Percentiles rank a stretch among this genome's conserved stretches.
Evolutionary conservation across 345 rosid species (phyloP).

Genomic region (Salix suchowensis): DNA sequence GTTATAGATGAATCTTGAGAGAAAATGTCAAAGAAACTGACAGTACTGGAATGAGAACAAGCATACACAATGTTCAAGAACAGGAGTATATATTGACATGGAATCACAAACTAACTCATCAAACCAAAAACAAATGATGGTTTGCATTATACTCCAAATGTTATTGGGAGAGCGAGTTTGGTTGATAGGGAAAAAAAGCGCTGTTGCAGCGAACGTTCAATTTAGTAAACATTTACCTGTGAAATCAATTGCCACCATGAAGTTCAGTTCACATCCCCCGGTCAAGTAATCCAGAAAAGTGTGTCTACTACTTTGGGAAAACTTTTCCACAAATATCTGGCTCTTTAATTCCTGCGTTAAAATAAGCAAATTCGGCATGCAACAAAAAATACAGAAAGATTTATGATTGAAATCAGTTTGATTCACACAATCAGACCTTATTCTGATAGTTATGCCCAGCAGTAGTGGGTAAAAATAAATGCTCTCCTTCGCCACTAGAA

Average conservation of each 20-base stretch:
- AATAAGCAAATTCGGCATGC: neutral
- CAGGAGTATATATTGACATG: neutral
- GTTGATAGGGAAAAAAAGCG: neutral
- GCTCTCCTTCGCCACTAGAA: constrained; percentile 45
- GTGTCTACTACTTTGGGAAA: constrained; percentile 56
- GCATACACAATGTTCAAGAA: neutral
- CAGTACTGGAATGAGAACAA: neutral
- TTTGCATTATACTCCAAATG: neutral
- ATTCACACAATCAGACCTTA: constrained; percentile 39
- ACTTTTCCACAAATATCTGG: constrained; percentile 65
- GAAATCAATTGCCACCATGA: constrained; percentile 96
- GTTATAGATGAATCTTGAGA: neutral
- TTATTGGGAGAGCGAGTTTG: neutral
- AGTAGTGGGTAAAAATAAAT: constrained; percentile 48
- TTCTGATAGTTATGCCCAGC: constrained; percentile 55
- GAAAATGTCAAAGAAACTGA: neutral
- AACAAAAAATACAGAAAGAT: neutral
- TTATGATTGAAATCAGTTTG: constrained; percentile 9
- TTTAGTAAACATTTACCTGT: constrained; percentile 49
- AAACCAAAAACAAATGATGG: neutral
- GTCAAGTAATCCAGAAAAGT: constrained; percentile 84
- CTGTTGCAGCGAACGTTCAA: neutral
- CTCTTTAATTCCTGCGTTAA: constrained; percentile 56
- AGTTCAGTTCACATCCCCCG: constrained; percentile 78
- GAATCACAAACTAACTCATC: neutral